Evolutionary conservation across 169 alveolate genomes (phyloP), one percentile per base, ranked within the genome.

Genomic region (Cytauxzoon felis): DNA sequence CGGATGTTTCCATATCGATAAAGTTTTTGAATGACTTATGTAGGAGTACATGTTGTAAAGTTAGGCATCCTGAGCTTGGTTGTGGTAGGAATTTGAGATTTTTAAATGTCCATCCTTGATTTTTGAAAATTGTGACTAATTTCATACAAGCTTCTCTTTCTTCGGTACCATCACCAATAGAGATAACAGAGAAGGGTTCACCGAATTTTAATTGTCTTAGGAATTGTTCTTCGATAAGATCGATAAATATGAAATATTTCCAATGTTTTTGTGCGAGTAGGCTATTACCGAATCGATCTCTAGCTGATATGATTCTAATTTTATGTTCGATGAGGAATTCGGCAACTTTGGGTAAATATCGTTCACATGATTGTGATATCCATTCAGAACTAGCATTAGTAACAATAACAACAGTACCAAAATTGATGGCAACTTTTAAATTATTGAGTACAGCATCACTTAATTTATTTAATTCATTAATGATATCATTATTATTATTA

Each of bases 111-210:
- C 94, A 89, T 27, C 69, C 69, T 19, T 79, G 78, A 66, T 72
- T 78, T 47, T 87, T 78, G 40, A 82, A 65, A 32, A 64, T 60
- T 24, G 87, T 61, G 30, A 91, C 88, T 47, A 90, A 61, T 40
- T 86, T 82, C 80, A 90, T 62, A 43, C 94, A 90, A 2, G 94
- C 94, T 48, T 88, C 91, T n/a, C 94, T 78, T 69, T 90, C 94
- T 40, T 88, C 93, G 33, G 85, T 73, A 6, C 94, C 94, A 56
- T 90, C 94, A 21, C 94, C 94, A 36, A 90, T 90, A 34, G 94
- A 90, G 18, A 81, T 58, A n/a, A 90, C 82, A 26, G 85, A 78
- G 65, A 91, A 88, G 21, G 87, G 80, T 21, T 73, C 66, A 2
- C 83, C 87, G 33, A 69, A 62, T 38, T 61, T 65, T 40, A 80